phyloP scores from a whole-genome alignment of 768 basidiomycete genomes.

The Rhodocollybia butyracea region DNA sequence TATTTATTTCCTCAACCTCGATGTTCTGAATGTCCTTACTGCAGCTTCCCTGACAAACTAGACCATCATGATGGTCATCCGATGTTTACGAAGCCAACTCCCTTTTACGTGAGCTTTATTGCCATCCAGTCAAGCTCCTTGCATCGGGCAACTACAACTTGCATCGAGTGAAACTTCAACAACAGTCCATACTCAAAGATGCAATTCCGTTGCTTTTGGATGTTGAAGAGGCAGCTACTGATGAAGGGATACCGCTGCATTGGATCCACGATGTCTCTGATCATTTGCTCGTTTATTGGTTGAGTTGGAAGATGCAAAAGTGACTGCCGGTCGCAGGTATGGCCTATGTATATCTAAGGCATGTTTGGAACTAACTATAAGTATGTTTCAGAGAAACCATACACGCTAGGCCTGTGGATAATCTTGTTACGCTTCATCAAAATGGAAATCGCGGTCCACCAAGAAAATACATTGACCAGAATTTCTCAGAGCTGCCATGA shows the following conservation, averaged over 20 bases:
- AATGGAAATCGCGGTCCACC: no score
- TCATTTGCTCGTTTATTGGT: neutral
- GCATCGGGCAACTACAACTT: neutral
- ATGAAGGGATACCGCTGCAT: neutral
- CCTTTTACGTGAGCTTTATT: neutral
- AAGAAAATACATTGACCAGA: no score
- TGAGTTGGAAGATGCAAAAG: neutral
- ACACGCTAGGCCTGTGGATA: neutral
- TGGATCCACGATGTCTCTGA: neutral
- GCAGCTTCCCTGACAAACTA: neutral
- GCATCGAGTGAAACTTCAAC: neutral
- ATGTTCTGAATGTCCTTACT: neutral
- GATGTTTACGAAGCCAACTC: neutral
- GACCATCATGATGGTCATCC: neutral
- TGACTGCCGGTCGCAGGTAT: neutral
- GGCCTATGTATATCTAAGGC: neutral
- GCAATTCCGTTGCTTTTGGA: no score
- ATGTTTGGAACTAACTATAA: neutral
- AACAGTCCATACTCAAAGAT: neutral
- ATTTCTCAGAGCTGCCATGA: constrained; percentile 7
- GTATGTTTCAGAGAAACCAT: neutral
- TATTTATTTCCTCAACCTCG: no score
- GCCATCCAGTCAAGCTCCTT: neutral
- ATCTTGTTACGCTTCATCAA: neutral
- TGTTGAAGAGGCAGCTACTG: neutral